A percentile compares a stretch with the other conserved stretches of the same genome.
These are phyloP conservation scores for Astragalus membranaceus DNA, from an alignment of 306 rosid species.

Conservation along the genomic window DNA sequence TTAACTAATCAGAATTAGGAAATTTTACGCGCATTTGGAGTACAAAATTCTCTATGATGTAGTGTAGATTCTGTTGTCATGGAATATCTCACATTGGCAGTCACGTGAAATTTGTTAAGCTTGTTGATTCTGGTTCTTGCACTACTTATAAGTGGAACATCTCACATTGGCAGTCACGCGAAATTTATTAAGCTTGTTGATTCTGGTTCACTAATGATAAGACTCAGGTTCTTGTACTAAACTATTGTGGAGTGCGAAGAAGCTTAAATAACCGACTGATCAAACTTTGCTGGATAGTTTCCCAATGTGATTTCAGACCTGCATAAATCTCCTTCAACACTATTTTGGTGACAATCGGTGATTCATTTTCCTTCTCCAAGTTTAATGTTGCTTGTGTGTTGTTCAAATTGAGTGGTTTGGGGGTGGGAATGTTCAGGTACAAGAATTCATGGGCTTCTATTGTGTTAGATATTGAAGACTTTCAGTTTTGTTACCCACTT, in stretches of 20 bases:
- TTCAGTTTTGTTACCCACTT: slow-evolving; percentile 9
- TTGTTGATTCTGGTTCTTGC: background rate
- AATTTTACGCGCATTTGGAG: background rate
- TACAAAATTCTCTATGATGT: background rate
- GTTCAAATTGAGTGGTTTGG: background rate
- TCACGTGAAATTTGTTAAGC: background rate
- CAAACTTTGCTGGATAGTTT: background rate
- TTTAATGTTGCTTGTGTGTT: background rate
- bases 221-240: background rate
- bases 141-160: background rate
- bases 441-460: background rate
- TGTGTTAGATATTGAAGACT: background rate
- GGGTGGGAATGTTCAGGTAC: background rate
- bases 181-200: background rate
- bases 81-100: background rate
- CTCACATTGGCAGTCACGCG: background rate
- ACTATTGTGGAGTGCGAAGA: background rate
- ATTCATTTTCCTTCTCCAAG: background rate
- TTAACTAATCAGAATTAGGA: background rate
- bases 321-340: background rate
- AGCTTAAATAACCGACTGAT: background rate
- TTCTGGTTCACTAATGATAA: background rate
- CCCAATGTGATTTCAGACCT: background rate
- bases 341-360: background rate
- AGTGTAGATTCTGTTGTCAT: background rate